phyloP scores from a whole-genome alignment of 2,329 filamentous ascomycete genomes.

The Phoma sp. region DNA sequence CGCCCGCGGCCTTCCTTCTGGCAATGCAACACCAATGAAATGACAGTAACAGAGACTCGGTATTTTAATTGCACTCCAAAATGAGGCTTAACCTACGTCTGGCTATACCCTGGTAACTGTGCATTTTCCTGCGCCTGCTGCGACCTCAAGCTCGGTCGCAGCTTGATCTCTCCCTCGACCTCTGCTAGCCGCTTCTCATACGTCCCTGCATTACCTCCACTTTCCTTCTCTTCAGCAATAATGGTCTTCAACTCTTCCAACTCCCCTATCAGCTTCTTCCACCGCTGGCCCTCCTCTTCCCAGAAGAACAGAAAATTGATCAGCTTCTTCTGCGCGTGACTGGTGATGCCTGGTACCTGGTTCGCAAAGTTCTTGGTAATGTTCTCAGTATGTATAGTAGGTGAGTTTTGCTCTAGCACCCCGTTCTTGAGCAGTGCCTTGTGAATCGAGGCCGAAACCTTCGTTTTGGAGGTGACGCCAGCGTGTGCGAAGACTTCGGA shows the following conservation, averaged over 20 bases:
- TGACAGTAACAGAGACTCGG: neutral
- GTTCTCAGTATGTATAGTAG: slow-evolving; percentile 3
- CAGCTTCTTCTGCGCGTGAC: slow-evolving; percentile 12
- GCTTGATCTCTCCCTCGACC: slow-evolving; percentile 6
- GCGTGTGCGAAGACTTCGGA: slow-evolving; percentile 6
- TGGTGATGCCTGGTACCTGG: slow-evolving; percentile 8
- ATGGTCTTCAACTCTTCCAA: slow-evolving; percentile 9
- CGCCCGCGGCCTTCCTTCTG: no score
- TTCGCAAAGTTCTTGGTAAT: slow-evolving; percentile 10
- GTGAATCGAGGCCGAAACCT: neutral
- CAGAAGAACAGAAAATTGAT: slow-evolving; percentile 17
- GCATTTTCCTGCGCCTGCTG: neutral
- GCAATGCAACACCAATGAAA: no score
- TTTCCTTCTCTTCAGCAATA: slow-evolving; percentile 1
- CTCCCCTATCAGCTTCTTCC: slow-evolving; percentile 3
- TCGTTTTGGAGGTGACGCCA: slow-evolving; percentile 7
- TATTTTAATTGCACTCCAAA: neutral
- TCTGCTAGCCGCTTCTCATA: slow-evolving; percentile 14
- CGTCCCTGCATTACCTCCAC: neutral
- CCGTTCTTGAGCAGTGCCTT: slow-evolving; percentile 10
- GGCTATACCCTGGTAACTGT: neutral
- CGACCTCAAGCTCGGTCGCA: slow-evolving; percentile 6
- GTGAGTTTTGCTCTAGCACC: neutral
- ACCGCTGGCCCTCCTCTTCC: slow-evolving; percentile 10
- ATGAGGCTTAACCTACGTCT: neutral